Evolutionary conservation across 176 grass and related monocot genomes (phyloP).

Genomic region (Calamus simplicifolius): DNA sequence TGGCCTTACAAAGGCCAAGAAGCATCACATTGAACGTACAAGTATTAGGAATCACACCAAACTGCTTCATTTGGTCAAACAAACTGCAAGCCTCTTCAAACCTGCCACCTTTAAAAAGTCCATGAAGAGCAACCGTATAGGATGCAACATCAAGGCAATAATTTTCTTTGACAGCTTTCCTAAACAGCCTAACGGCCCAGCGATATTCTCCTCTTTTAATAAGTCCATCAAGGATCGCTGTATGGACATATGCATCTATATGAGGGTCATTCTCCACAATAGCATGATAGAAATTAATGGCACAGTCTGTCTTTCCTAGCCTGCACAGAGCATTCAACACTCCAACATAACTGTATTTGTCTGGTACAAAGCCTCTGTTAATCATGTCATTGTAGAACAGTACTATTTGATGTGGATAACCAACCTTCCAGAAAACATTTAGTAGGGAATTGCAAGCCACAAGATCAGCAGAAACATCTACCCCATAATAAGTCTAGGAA

Average conservation of each 20-base stretch:
- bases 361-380: slow-evolving; percentile 34
- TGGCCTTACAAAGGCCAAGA: slow-evolving; percentile 55
- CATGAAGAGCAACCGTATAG: slow-evolving; percentile 71
- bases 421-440: slow-evolving; percentile 60
- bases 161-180: slow-evolving; percentile 34
- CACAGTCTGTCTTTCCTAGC: slow-evolving; percentile 36
- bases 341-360: slow-evolving; percentile 68
- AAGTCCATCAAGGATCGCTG: slow-evolving; percentile 47
- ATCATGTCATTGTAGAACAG: slow-evolving; percentile 50
- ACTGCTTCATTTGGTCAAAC: slow-evolving; percentile 69
- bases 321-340: slow-evolving; percentile 55
- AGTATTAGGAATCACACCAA: slow-evolving; percentile 46
- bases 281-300: slow-evolving; percentile 36
- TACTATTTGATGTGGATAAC: slow-evolving; percentile 60
- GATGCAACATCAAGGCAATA: slow-evolving; percentile 53
- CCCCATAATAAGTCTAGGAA: slow-evolving; percentile 39
- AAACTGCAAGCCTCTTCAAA: slow-evolving; percentile 56
- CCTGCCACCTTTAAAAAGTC: slow-evolving; percentile 42
- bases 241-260: slow-evolving; percentile 47
- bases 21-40: slow-evolving; percentile 87
- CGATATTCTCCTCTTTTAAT: slow-evolving; percentile 44
- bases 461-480: slow-evolving; percentile 50
- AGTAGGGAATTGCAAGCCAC: slow-evolving; percentile 62
- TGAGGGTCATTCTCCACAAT: slow-evolving; percentile 35
- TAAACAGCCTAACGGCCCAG: slow-evolving; percentile 45